These are phyloP conservation scores for Chiua virens DNA, from an alignment of 768 basidiomycete genomes.

Conservation along the genomic window DNA sequence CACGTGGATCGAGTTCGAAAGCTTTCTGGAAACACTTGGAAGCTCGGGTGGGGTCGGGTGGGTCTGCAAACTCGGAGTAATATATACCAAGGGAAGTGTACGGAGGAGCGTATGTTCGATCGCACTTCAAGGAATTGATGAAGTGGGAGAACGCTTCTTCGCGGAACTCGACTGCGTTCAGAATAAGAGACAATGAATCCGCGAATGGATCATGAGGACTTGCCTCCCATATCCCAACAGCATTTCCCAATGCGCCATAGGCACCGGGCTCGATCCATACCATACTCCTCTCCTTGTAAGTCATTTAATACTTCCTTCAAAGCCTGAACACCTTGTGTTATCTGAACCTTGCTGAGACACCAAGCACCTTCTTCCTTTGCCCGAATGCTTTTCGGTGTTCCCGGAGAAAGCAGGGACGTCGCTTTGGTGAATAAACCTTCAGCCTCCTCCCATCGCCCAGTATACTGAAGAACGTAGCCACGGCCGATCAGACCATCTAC, in stretches of 20 bases:
- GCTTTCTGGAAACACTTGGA: slow-evolving; percentile 98
- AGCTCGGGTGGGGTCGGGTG: slow-evolving; percentile 80
- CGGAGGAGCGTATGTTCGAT: slow-evolving; percentile 79
- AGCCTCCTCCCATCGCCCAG: slow-evolving; percentile 69
- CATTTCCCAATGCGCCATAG: slow-evolving; percentile 84
- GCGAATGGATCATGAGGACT: slow-evolving; percentile 19
- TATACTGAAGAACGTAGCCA: slow-evolving; percentile 69
- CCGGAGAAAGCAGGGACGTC: slow-evolving; percentile 44
- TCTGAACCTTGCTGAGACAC: slow-evolving; percentile 61
- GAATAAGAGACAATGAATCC: neutral
- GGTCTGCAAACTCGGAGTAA: slow-evolving; percentile 68
- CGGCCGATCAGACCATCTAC: slow-evolving; percentile 67
- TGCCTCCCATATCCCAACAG: slow-evolving; percentile 72
- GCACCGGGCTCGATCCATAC: slow-evolving; percentile 70
- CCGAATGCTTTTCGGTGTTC: slow-evolving; percentile 50
- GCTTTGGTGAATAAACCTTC: slow-evolving; percentile 60
- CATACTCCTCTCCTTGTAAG: slow-evolving; percentile 45
- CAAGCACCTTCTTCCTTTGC: slow-evolving; percentile 84
- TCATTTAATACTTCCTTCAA: slow-evolving; percentile 49
- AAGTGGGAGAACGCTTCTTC: slow-evolving; percentile 77
- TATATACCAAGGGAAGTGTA: slow-evolving; percentile 93
- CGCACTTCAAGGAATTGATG: slow-evolving; percentile 75
- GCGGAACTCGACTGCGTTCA: slow-evolving; percentile 41
- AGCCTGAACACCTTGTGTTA: slow-evolving; percentile 45
- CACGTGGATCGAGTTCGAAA: slow-evolving; percentile 91